Conservation (phyloP, 2,329 filamentous ascomycete genomes). For the Aureobasidium sp. region DNA sequence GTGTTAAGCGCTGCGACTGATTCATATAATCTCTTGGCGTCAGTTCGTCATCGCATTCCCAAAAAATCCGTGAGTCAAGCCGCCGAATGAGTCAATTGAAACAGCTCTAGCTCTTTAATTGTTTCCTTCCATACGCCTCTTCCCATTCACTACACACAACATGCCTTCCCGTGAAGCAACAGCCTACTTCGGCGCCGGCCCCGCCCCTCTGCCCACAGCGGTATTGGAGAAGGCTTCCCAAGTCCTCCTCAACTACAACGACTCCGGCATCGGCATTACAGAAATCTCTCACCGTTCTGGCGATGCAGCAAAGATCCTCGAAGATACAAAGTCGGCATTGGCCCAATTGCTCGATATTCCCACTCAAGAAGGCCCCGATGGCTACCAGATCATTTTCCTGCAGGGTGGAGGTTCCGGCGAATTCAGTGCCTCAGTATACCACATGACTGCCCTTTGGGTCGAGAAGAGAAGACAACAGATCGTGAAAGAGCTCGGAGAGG, state of each 20-base stretch:
- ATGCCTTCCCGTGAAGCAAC: conserved; percentile 71
- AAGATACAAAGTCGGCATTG: conserved; percentile 68
- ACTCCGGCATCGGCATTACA: conserved; percentile 74
- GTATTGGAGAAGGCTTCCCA: conserved; percentile 71
- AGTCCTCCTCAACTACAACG: conserved; percentile 74
- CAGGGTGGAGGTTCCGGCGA: conserved; percentile 79
- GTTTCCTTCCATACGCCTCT: neutral
- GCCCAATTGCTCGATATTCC: conserved; percentile 71
- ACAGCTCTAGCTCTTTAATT: neutral
- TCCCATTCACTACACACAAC: neutral
- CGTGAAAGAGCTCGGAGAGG: conserved; percentile 47
- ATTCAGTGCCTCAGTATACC: conserved; percentile 78
- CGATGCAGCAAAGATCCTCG: conserved; percentile 70
- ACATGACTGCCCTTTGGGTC: conserved; percentile 78
- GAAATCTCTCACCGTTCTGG: conserved; percentile 86
- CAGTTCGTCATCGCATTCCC: neutral
- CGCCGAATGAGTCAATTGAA: neutral
- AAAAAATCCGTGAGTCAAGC: neutral
- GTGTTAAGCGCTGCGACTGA: neutral
- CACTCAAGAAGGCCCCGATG: conserved; percentile 62
- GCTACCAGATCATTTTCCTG: conserved; percentile 85
- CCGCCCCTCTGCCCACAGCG: conserved; percentile 73
- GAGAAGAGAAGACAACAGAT: conserved; percentile 57
- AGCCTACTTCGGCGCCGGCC: conserved; percentile 84
- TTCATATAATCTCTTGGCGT: neutral